A percentile compares a stretch with the other conserved stretches of the same genome.
Evolutionary conservation across 2,329 filamentous ascomycete species (phyloP).

Genomic region (Phialophora chinensis): DNA sequence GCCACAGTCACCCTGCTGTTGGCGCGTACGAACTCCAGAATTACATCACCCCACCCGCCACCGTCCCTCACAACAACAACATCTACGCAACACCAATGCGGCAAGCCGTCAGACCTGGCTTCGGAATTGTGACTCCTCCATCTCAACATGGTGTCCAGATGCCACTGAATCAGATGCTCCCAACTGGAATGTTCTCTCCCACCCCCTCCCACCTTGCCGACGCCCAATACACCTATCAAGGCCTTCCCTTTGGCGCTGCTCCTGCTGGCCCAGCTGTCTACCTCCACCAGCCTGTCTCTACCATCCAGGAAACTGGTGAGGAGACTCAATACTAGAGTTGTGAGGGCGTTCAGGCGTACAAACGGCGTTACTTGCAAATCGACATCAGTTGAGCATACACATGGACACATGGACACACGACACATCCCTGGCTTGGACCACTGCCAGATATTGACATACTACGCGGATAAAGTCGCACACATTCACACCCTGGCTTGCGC

Average conservation of each 20-base stretch:
- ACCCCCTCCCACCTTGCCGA: slow-evolving; percentile 15
- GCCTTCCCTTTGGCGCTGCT: background rate
- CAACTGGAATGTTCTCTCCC: slow-evolving; percentile 24
- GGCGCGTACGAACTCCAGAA: background rate
- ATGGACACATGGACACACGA: background rate
- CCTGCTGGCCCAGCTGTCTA: slow-evolving; percentile 8
- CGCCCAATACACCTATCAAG: background rate
- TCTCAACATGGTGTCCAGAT: slow-evolving; percentile 4
- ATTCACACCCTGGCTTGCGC: background rate
- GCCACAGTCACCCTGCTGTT: slow-evolving; percentile 1
- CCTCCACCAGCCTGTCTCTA: slow-evolving; percentile 13
- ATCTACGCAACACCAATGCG: slow-evolving; percentile 21
- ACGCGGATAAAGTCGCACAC: background rate
- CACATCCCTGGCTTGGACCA: background rate
- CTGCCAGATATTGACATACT: background rate
- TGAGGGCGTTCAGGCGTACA: slow-evolving; percentile 20
- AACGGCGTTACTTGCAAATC: slow-evolving; percentile 1
- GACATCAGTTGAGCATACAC: background rate
- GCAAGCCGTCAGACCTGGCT: slow-evolving; percentile 4
- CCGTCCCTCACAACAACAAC: slow-evolving; percentile 14
- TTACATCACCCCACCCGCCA: slow-evolving; percentile 12
- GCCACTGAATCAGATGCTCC: slow-evolving; percentile 19
- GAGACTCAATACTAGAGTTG: slow-evolving; percentile 15
- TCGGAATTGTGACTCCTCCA: slow-evolving; percentile 23
- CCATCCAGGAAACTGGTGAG: slow-evolving; percentile 26